Evolutionary conservation across 192 early-diverging fungal species (phyloP), one percentile per base, ranked within the genome.

Genomic region (Rhizoclosmatium globosum): DNA sequence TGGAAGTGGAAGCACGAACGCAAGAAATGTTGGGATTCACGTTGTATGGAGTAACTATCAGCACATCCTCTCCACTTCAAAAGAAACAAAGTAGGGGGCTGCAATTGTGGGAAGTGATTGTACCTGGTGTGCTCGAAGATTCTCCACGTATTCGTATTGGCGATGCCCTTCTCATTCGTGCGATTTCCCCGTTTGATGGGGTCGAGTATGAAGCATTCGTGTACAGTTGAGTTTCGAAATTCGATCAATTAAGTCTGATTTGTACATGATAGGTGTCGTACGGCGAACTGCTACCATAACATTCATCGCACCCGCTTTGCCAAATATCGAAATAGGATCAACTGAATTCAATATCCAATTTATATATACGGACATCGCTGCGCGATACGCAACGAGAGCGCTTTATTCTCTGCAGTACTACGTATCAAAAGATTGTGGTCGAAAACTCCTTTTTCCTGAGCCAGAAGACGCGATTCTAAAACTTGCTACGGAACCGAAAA

Each of bases 101-200:
- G 7, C 17, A 68, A 31, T 39, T 74, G 41, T 60, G 44, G 39
- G 60, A 70, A 21, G 11, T 78, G 1, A 21, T 46, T 43, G 77
- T 78, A 21, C 77, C 77, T 4, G 77, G 77, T 4, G 56, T 78
- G 0, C 56, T 70, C 13, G 77, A 78, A 23, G 77, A 78, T 62
- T 58, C 41, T 13, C 77, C 77, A 42, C 4, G 68, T 4, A 38
- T 78, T 15, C 53, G 42, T 6, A 78, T 78, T 60, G 77, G 77
- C 15, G 77, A 78, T 21, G 17, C 70, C 9, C 4, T 78, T 3
- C 17, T 42, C 13, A 43, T 78, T 7, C 47, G 77, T 4, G 38
- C 43, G 43, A 9, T 78, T 38, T 23, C 13, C 13, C 17, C 17
- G 43, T 65, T 77, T 46, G 64, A 67, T 31, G 62, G 75, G 2